Base-by-base conservation (phyloP, 1,139 yeast genomes). In the Hansenula lynferdii region DNA sequence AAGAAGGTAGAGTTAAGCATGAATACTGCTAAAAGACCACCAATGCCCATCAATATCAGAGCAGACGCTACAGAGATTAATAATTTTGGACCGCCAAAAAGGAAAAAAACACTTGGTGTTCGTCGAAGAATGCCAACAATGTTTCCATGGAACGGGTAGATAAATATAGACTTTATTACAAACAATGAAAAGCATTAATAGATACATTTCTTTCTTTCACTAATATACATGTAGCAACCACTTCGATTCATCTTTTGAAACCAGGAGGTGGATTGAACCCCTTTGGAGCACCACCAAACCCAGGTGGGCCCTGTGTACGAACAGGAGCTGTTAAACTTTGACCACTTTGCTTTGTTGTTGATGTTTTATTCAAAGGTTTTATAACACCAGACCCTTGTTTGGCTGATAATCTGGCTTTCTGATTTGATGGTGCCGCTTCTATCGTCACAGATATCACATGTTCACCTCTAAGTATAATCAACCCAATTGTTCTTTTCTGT, bases 401-500 rank as follows among this genome's bases (percentile, higher is more conserved):
- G 8, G 31, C 42, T 47, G 31, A 38, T 30, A 44, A 24, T 50
- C 21, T 44, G 32, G 48, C 23, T 33, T 37, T 44, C 20, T 40
- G 46, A n/a, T 37, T 47, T 2, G 48, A 37, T 1, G 96, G 96
- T 6, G 84, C 79, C 28, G 89, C 79, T 56, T 87, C 96, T 24
- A 89, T 83, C 27, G 84, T 77, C 11, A 90, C 73, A 34, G 94
- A 78, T n/a, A 92, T 79, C 23, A 92, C 77, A 48, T 84, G 87
- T 48, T 86, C 97, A 2, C 98, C 98, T 49, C 98, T 72, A 36
- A 92, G 65, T 28, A 92, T 83, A 8, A 86, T 74, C 40, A 92
- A 70, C 0, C 98, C 98, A 31, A 92, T 62, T 3, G 79, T 66
- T 41, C 97, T 67, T 56, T 80, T 84, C 41, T 80, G 81, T 48